Evolutionary conservation across 2,329 filamentous ascomycete species (phyloP), one percentile per base, ranked within the genome.

Genomic region (Fusarium pseudoanthophilum): DNA sequence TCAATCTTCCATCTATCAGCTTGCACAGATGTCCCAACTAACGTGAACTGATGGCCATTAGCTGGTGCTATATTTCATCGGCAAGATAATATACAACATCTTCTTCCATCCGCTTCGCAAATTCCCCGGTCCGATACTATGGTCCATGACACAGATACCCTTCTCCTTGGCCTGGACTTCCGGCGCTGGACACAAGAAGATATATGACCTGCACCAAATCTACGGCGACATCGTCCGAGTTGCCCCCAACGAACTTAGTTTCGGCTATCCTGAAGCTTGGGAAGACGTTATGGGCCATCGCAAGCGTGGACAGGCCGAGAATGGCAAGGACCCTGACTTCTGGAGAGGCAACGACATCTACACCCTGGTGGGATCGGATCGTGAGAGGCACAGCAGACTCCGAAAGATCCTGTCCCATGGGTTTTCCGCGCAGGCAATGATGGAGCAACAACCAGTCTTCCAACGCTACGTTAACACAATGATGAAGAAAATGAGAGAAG

Each of bases 11-110:
- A 43, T 11, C 7, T 16, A 4, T 10, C 11, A 21, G 4, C 15
- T 42, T 15, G 8, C 21, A n/a, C 21, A 42, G 21, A 8, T 16
- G 7, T 42, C n/a, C 16, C 6, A 26, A 10, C 24, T 45, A 14
- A 45, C 43, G 11, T 20, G 43, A 8, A 1, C 26, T 3, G 2
- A 14, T 11, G 21, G 5, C 6, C 8, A 4, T 1, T 16, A 45
- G 43, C 16, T 45, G 7, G 24, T 10, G 8, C 11, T 45, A 10
- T 26, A 26, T 7, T 16, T 45, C 7, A 2, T 3, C 11, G 11
- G 24, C 5, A 45, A 26, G 24, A 45, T 45, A 45, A 26, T 24
- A 45, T 26, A 26, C n/a, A 45, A 20, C 6, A 1, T 26, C 3
- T 45, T 45, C 43, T 20, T 26, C 43, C 24, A 26, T 20, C 24